These are phyloP conservation scores for Petunia secreta DNA, from an alignment of 257 asterid species.

Conservation along the genomic window DNA sequence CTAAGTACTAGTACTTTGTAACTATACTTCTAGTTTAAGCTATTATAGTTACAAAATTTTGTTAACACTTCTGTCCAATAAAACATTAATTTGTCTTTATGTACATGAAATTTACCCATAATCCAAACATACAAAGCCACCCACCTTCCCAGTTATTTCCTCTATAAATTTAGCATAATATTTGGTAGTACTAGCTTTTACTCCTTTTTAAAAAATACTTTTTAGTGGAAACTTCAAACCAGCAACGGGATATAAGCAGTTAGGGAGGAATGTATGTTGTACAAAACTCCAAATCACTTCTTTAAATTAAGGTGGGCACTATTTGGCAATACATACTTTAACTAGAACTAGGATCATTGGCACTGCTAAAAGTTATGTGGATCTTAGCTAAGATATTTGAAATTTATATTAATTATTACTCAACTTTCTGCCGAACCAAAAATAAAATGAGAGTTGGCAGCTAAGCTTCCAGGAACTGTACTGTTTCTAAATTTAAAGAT, in stretches of 20 bases:
- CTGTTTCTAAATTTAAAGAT: not conserved
- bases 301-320: slow-evolving; percentile 11
- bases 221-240: slow-evolving; percentile 8
- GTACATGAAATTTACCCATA: no score
- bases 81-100: no score
- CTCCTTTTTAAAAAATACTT: not conserved
- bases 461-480: not conserved
- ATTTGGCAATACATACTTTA: slow-evolving; percentile 1
- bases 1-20: no score
- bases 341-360: slow-evolving; percentile 6
- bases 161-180: no score
- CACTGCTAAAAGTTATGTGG: not conserved
- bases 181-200: not conserved
- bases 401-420: slow-evolving; percentile 17
- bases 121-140: no score
- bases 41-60: no score
- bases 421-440: slow-evolving; percentile 14
- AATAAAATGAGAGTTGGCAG: slow-evolving; percentile 15
- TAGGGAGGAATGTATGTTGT: slow-evolving; percentile 29
- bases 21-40: no score
- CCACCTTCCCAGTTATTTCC: no score
- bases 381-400: slow-evolving; percentile 25
- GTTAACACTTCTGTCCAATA: no score
- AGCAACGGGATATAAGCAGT: not conserved
- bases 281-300: slow-evolving; percentile 26